Percentiles rank a stretch among this genome's conserved stretches.
Conservation (phyloP, 441 rosid genomes). For the Kokia cookei region DNA sequence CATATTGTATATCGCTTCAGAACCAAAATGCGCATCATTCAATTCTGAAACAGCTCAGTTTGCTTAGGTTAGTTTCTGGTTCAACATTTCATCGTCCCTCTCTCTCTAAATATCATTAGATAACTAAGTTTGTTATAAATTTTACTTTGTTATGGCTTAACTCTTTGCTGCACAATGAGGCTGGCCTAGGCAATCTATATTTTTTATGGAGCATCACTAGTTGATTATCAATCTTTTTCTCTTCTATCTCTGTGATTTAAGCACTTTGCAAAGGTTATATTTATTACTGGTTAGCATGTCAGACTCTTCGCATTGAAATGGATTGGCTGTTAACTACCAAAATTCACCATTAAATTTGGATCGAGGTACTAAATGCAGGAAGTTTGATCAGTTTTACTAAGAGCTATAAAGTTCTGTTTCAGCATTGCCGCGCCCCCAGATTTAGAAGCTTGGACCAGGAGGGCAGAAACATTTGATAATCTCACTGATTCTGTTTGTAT, state of each 20-base stretch:
- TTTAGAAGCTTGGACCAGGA: conserved; percentile 49
- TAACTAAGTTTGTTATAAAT: not conserved
- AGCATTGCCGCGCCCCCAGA: conserved; percentile 54
- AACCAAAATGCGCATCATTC: conserved; percentile 66
- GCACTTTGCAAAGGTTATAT: not conserved
- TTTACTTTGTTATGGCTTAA: not conserved
- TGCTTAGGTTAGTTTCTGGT: conserved; percentile 37
- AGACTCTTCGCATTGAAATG: not conserved
- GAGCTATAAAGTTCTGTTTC: conserved; percentile 21
- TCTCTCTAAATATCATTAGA: not conserved
- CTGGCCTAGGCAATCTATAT: not conserved
- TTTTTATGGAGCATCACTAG: not conserved
- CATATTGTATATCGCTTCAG: conserved; percentile 28
- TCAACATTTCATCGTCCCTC: conserved; percentile 1
- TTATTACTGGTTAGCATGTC: not conserved
- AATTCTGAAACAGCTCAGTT: conserved; percentile 50
- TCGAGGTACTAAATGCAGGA: not conserved
- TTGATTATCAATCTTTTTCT: not conserved
- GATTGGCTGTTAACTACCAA: not conserved
- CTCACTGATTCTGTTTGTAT: conserved; percentile 37
- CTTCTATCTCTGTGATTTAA: not conserved
- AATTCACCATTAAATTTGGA: not conserved
- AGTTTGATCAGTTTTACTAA: conserved; percentile 13
- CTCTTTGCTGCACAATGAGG: not conserved
- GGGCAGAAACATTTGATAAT: conserved; percentile 65